Base-by-base conservation (phyloP, 1,284 basidiomycete genomes). In the Leccinum angustisporum region DNA sequence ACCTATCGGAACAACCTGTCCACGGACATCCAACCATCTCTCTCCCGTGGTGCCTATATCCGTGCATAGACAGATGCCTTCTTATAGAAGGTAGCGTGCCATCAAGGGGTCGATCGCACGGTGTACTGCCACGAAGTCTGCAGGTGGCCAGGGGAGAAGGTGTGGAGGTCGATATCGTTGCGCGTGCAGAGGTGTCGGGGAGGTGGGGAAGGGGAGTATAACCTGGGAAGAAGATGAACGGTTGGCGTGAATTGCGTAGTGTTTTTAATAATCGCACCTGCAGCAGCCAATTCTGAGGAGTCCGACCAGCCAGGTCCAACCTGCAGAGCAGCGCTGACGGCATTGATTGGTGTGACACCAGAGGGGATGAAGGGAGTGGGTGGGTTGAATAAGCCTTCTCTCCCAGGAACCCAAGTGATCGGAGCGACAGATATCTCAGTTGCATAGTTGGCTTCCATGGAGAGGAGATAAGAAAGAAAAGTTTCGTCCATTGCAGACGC, bases 1-100 rank as follows among this genome's bases (percentile, higher is more conserved):
- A 27, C 16, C 16, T 50, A 6, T 58, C 43, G 31, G 34, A 31
- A 21, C 65, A 66, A 27, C 63, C 59, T 46, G 14, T 40, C 65
- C 62, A 66, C 11, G 65, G 65, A 25, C 65, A 64, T 14, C 40
- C 43, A 25, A 63, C 40, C 25, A n/a, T 14, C 27, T 55, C 52
- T 48, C 40, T 63, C 11, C 38, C 53, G 9, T 31, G 38, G 34
- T 62, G 54, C 16, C 33, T 62, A 31, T 62, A 33, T 2, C 62
- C 63, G n/a, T 62, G 63, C 59, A 53, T 48, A 25, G 33, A 34
- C n/a, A 64, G 34, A 25, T 64, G 63, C 21, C 21, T 34, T 56
- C 56, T 63, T 18, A 63, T 53, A n/a, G 60, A 66, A 21, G 5
- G n/a, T 21, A 52, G 21, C 4, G 61, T 52, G 9, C 61, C 56